Evolutionary conservation across 345 rosid genomes (phyloP).

Genomic region (Sisymbrium altissimum): DNA sequence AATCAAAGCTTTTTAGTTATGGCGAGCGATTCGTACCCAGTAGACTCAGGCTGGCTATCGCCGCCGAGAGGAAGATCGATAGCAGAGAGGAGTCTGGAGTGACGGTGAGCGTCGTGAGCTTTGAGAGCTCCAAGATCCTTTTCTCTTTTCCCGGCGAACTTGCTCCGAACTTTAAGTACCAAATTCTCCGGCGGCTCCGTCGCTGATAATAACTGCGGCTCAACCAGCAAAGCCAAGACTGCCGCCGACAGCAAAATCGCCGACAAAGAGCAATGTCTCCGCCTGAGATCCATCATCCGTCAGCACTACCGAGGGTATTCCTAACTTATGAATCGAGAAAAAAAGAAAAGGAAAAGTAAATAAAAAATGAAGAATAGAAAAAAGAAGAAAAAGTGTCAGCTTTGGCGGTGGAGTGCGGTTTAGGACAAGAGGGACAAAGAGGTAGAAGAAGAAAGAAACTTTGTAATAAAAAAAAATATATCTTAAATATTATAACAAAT

Average conservation of each 20-base stretch:
- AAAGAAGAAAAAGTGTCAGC: neutral
- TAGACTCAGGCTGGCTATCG: slow-evolving; percentile 61
- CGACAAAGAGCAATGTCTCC: slow-evolving; percentile 1
- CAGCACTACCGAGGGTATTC: neutral
- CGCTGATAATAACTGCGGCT: neutral
- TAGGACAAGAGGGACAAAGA: slow-evolving; percentile 27
- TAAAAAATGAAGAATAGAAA: neutral
- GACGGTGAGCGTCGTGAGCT: slow-evolving; percentile 74
- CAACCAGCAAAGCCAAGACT: neutral
- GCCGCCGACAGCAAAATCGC: slow-evolving; percentile 10
- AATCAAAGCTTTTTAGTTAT: neutral
- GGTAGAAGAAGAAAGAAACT: slow-evolving; percentile 1
- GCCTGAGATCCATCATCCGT: slow-evolving; percentile 31
- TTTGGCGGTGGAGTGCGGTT: slow-evolving; percentile 36
- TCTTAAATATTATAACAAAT: neutral
- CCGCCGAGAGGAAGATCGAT: slow-evolving; percentile 83
- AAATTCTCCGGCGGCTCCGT: slow-evolving; percentile 38
- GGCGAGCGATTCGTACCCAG: slow-evolving; percentile 55
- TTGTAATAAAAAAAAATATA: neutral
- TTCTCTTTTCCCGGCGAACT: slow-evolving; percentile 50
- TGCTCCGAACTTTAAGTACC: slow-evolving; percentile 58
- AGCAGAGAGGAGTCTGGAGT: slow-evolving; percentile 61
- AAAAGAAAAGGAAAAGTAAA: neutral
- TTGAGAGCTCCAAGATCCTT: slow-evolving; percentile 49
- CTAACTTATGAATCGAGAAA: slow-evolving; percentile 10